A percentile compares a stretch with the other conserved stretches of the same genome.
phyloP scores from a whole-genome alignment of 2,329 filamentous ascomycete species.

The Amauroascus niger region DNA sequence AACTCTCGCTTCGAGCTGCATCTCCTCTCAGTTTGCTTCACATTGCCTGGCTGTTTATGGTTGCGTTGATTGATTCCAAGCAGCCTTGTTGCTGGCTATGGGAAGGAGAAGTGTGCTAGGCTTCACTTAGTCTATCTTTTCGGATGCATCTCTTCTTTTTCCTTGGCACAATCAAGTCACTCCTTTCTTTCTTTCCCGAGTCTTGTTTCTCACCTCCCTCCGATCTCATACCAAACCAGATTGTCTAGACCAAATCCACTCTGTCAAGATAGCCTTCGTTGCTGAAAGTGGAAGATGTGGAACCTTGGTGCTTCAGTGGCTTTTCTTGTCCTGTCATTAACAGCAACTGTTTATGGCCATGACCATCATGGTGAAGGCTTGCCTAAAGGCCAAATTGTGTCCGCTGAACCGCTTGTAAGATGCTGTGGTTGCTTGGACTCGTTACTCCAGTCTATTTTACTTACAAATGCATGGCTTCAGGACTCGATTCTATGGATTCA shows the following conservation, averaged over 20 bases:
- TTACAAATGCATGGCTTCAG: constrained; percentile 25
- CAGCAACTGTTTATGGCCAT: constrained; percentile 36
- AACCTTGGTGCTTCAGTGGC: not conserved
- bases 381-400: constrained; percentile 58
- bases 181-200: not conserved
- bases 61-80: not conserved
- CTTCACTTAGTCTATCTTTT: not conserved
- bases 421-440: constrained; percentile 19
- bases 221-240: not conserved
- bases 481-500: constrained; percentile 88
- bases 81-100: not conserved
- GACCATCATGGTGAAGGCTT: constrained; percentile 48
- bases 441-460: not conserved
- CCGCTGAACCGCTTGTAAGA: constrained; percentile 63
- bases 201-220: not conserved
- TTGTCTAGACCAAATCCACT: not conserved
- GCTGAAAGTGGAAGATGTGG: not conserved
- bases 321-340: constrained; percentile 12
- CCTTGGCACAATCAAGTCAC: not conserved
- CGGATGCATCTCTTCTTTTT: constrained; percentile 4
- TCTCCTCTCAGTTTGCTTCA: too few relatives aligned
- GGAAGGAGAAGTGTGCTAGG: not conserved
- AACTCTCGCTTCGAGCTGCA: too few relatives aligned
- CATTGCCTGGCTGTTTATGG: not conserved
- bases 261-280: not conserved